Evolutionary conservation across 768 basidiomycete genomes (phyloP).

Genomic region (Russula sp.): DNA sequence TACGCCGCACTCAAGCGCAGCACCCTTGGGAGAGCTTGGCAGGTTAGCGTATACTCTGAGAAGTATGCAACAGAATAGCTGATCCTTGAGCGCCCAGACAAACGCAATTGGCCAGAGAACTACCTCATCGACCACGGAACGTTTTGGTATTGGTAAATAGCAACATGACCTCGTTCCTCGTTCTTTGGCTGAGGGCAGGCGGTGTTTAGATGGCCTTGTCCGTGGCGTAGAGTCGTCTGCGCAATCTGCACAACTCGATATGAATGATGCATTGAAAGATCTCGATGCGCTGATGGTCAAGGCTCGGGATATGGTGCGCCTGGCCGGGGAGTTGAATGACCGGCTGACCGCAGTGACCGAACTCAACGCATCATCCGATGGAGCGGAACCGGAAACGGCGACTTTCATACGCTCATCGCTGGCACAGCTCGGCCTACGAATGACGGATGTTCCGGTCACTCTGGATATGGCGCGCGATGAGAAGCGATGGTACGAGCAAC

Average conservation of each 20-base stretch:
- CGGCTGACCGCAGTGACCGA: constrained; percentile 52
- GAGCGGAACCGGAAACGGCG: constrained; percentile 71
- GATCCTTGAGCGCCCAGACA: constrained; percentile 14
- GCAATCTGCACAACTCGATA: constrained; percentile 57
- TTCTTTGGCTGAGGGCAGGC: neutral
- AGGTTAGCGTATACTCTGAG: constrained; percentile 41
- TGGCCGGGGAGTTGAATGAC: constrained; percentile 85
- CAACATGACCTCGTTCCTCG: constrained; percentile 19
- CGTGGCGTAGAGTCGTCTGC: constrained; percentile 67
- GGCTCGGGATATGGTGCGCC: constrained; percentile 87
- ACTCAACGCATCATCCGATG: constrained; percentile 30
- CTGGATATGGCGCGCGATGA: constrained; percentile 87
- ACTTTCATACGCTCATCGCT: constrained; percentile 87
- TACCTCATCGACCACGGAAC: constrained; percentile 29
- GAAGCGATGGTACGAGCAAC: constrained; percentile 68
- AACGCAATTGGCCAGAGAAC: constrained; percentile 16
- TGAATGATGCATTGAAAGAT: constrained; percentile 79
- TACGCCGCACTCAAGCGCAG: constrained; percentile 74
- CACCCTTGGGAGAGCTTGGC: constrained; percentile 73
- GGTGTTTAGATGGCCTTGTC: constrained; percentile 72
- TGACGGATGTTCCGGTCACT: constrained; percentile 78
- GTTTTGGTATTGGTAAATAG: constrained; percentile 54
- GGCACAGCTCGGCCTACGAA: constrained; percentile 82
- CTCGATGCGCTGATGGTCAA: constrained; percentile 88
- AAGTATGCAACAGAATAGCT: constrained; percentile 4